These are phyloP conservation scores for Daedaleopsis sinensis DNA, from an alignment of 768 basidiomycete genomes.

Conservation along the genomic window DNA sequence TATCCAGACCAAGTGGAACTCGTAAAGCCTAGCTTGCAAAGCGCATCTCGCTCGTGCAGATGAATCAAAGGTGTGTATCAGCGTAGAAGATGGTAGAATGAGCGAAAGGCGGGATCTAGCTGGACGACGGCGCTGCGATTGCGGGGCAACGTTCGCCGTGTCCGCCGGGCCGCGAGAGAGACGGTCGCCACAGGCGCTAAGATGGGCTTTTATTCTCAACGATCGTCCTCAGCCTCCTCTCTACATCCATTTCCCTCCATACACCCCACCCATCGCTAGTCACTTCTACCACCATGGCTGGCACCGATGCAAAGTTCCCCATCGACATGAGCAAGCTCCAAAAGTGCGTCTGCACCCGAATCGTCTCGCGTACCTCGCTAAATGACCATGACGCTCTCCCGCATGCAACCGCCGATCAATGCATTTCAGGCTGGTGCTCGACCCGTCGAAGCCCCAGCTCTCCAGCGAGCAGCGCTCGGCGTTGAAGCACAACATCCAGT, in stretches of 20 bases:
- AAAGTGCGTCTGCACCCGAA: constrained; percentile 47
- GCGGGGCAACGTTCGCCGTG: background rate
- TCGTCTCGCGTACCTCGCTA: background rate
- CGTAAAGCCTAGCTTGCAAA: no score
- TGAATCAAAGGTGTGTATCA: no score
- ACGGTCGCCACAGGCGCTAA: constrained; percentile 10
- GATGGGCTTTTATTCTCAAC: constrained; percentile 14
- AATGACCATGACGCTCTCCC: background rate
- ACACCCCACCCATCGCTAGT: background rate
- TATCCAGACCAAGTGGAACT: no score
- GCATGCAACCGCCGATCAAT: background rate
- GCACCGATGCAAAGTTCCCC: constrained; percentile 57
- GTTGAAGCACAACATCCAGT: constrained; percentile 71
- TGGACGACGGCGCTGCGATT: background rate
- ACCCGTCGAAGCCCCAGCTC: constrained; percentile 66
- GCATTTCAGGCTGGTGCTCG: constrained; percentile 61
- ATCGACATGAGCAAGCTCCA: constrained; percentile 79
- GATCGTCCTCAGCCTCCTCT: constrained; percentile 8
- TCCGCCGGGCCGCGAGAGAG: background rate
- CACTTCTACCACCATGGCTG: constrained; percentile 38
- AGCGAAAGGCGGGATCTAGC: background rate
- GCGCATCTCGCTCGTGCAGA: no score
- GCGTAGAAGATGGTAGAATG: background rate
- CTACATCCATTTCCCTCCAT: background rate
- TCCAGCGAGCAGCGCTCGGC: constrained; percentile 60